Conservation (phyloP, 2,329 filamentous ascomycete genomes). For the Pezicula radicicola region DNA sequence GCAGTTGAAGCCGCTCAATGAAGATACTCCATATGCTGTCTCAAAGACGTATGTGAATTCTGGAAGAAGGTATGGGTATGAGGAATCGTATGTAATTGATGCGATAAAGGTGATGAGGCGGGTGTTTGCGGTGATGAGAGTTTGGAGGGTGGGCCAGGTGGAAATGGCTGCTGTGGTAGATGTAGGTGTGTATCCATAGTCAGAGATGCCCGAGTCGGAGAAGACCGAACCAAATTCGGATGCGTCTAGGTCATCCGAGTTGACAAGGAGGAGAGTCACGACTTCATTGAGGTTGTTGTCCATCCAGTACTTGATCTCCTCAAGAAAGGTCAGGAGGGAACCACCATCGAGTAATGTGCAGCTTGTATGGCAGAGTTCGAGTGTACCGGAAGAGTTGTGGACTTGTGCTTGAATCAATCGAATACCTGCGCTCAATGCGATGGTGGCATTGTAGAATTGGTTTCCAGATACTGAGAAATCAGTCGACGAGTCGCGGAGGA, state of each 20-base stretch:
- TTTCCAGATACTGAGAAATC: slow-evolving; percentile 46
- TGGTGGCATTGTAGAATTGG: slow-evolving; percentile 55
- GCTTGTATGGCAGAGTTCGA: slow-evolving; percentile 57
- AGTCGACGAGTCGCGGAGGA: slow-evolving; percentile 45
- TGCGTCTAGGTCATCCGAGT: slow-evolving; percentile 53
- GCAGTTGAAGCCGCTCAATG: slow-evolving; percentile 67
- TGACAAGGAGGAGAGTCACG: slow-evolving; percentile 61
- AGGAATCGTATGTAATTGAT: slow-evolving; percentile 38
- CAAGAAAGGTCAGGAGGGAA: slow-evolving; percentile 50
- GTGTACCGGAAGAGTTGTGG: slow-evolving; percentile 46
- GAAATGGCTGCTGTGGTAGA: slow-evolving; percentile 37
- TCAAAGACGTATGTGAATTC: slow-evolving; percentile 71
- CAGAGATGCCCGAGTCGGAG: slow-evolving; percentile 52
- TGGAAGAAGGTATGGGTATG: slow-evolving; percentile 56
- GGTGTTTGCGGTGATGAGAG: slow-evolving; percentile 61
- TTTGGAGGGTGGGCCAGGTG: slow-evolving; percentile 69
- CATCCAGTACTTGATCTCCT: slow-evolving; percentile 57
- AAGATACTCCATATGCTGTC: slow-evolving; percentile 64
- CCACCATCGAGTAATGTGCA: slow-evolving; percentile 60
- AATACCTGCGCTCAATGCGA: slow-evolving; percentile 59
- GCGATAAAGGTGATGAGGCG: slow-evolving; percentile 70
- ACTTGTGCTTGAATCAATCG: slow-evolving; percentile 64
- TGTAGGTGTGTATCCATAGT: slow-evolving; percentile 57
- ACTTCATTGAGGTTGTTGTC: slow-evolving; percentile 57
- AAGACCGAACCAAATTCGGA: slow-evolving; percentile 45